Percentiles rank a stretch among this genome's conserved stretches.
These are phyloP conservation scores for Arthroderma uncinatum DNA, from an alignment of 2,329 filamentous ascomycete species.

Conservation along the genomic window DNA sequence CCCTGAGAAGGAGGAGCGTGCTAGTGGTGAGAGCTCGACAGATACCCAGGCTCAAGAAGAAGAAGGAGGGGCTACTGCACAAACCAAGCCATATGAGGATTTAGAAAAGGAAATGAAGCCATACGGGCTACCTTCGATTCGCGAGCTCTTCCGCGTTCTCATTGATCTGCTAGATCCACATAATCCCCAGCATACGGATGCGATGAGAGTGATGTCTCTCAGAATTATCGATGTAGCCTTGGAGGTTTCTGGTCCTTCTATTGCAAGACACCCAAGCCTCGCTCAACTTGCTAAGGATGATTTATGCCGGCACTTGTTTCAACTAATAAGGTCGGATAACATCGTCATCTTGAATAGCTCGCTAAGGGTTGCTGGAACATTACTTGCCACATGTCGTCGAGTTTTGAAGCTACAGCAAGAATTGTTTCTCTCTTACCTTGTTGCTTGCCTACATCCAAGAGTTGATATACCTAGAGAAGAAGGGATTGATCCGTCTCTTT, in stretches of 20 bases:
- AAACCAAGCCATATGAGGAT: slow-evolving; percentile 33
- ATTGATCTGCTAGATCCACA: slow-evolving; percentile 91
- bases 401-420: slow-evolving; percentile 95
- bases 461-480: slow-evolving; percentile 86
- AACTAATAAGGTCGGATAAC: slow-evolving; percentile 90
- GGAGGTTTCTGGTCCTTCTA: slow-evolving; percentile 90
- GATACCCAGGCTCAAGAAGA: background rate
- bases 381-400: slow-evolving; percentile 78
- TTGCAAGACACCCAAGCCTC: slow-evolving; percentile 80
- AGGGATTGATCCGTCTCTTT: slow-evolving; percentile 81
- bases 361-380: slow-evolving; percentile 77
- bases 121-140: slow-evolving; percentile 86
- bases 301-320: slow-evolving; percentile 87
- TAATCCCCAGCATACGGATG: slow-evolving; percentile 82
- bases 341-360: slow-evolving; percentile 91
- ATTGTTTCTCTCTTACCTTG: slow-evolving; percentile 84
- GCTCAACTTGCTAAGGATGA: slow-evolving; percentile 84
- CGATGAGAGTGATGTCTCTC: slow-evolving; percentile 93
- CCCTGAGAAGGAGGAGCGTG: slow-evolving; percentile 23
- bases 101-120: slow-evolving; percentile 56
- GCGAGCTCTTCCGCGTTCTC: slow-evolving; percentile 85
- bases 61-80: slow-evolving; percentile 13
- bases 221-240: slow-evolving; percentile 94
- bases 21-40: slow-evolving; percentile 12
- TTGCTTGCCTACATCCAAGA: slow-evolving; percentile 86